Base-by-base conservation (phyloP, 202 grass and related monocot species). In the Carex arenaria region DNA sequence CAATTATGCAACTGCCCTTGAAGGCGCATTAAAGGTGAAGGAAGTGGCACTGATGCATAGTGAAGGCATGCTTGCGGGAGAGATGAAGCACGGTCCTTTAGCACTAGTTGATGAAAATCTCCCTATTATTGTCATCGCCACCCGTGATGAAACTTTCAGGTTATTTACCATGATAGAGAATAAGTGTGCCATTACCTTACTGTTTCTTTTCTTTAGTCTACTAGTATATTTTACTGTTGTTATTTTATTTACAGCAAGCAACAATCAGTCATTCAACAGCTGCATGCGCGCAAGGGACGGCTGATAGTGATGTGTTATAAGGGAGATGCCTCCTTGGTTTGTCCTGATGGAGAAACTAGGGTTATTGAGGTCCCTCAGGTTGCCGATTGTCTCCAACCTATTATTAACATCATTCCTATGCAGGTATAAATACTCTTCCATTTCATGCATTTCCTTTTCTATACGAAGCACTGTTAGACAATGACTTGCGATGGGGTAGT, bases 51-150 rank as follows among this genome's bases (percentile, higher is more conserved):
- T 95, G 19, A 98, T 98, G 92, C 92, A 95, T 57, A 91, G 89
- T 36, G 92, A 98, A 86, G 92, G 95, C 32, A 88, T 98, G 95
- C 92, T 98, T 87, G 95, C 95, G 20, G 94, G 94, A 36, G 92
- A 97, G 85, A 97, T 97, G 94, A 97, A 97, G 38, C 92, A 97
- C 36, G 94, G 94, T 28, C 92, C 92, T 3, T 81, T 97, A 49
- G 95, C 95, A 40, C 72, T 98, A 75, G 95, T 98, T 84, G 95
- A 94, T 78, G 95, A 98, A 85, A 88, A 85, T 69, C 90, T 98
- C 68, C 92, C 90, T 28, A 94, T 91, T 86, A 90, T 98, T 76
- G 95, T 98, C 14, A 93, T 98, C 9, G 95, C 95, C 40, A 93
- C 90, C 78, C 90, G 82, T 4, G 92, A 93, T 67, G 55, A 88